Percentiles rank a stretch among this genome's conserved stretches.
phyloP scores from a whole-genome alignment of 768 basidiomycete species.

The Hericium erinaceus region DNA sequence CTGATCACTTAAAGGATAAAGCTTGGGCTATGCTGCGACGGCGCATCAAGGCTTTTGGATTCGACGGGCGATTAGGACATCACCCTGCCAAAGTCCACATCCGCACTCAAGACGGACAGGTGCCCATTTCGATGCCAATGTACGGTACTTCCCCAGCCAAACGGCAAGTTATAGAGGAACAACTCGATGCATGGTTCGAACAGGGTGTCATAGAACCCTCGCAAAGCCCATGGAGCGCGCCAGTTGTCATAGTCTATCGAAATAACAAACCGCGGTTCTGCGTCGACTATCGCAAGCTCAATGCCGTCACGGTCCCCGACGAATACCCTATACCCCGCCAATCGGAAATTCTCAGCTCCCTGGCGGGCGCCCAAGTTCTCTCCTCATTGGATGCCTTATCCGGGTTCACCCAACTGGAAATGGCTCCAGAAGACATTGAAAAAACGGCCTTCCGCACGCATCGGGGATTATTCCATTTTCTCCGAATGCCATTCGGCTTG shows the following conservation, averaged over 20 bases:
- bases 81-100: slow-evolving; percentile 2
- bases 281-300: slow-evolving; percentile 26
- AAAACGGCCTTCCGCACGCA: slow-evolving; percentile 32
- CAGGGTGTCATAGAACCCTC: slow-evolving; percentile 32
- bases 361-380: slow-evolving; percentile 20
- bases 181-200: slow-evolving; percentile 21
- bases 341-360: slow-evolving; percentile 15
- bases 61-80: slow-evolving; percentile 17
- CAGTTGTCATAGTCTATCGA: slow-evolving; percentile 26
- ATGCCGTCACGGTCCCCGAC: slow-evolving; percentile 16
- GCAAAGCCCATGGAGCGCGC: slow-evolving; percentile 27
- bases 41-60: slow-evolving; percentile 12
- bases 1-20: slow-evolving; percentile 1
- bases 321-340: slow-evolving; percentile 16
- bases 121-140: slow-evolving; percentile 4
- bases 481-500: slow-evolving; percentile 29
- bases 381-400: slow-evolving; percentile 28
- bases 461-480: slow-evolving; percentile 31
- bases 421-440: slow-evolving; percentile 20
- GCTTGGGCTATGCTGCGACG: not conserved
- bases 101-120: not conserved
- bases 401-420: slow-evolving; percentile 31
- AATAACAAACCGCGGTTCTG: slow-evolving; percentile 29
- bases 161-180: slow-evolving; percentile 1
- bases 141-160: slow-evolving; percentile 5